Percentiles rank a stretch among this genome's conserved stretches.
These are phyloP conservation scores for Fusarium longipes DNA, from an alignment of 2,329 filamentous ascomycete genomes.

Conservation along the genomic window DNA sequence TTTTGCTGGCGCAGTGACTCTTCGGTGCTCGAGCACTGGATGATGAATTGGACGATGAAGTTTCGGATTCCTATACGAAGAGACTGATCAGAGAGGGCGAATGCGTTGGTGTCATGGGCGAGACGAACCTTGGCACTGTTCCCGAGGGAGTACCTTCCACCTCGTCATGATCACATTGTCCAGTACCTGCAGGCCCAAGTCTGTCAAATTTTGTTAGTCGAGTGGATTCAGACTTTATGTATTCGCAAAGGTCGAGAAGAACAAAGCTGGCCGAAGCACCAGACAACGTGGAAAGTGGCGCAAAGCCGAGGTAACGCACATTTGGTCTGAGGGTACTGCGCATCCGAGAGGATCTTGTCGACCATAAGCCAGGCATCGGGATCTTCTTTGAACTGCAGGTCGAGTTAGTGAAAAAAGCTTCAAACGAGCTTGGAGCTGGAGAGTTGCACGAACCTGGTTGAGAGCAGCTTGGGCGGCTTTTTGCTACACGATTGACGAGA, in stretches of 20 bases:
- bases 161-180: constrained; percentile 99
- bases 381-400: constrained; percentile 92
- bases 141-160: constrained; percentile 97
- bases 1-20: constrained; percentile 86
- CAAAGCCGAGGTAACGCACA: constrained; percentile 67
- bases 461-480: constrained; percentile 93
- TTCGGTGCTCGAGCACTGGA: constrained; percentile 90
- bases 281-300: constrained; percentile 19
- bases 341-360: constrained; percentile 94
- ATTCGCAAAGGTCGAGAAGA: neutral
- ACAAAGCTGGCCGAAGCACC: neutral
- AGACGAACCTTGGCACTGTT: constrained; percentile 85
- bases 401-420: constrained; percentile 31
- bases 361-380: constrained; percentile 98
- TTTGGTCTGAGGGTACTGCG: constrained; percentile 95
- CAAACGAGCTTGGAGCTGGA: neutral
- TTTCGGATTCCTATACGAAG: constrained; percentile 85
- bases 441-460: constrained; percentile 78
- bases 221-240: constrained; percentile 11
- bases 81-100: constrained; percentile 24
- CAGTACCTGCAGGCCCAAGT: constrained; percentile 93
- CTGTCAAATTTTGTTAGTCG: constrained; percentile 59
- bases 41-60: constrained; percentile 98
- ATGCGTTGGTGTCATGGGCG: neutral
- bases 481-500: constrained; percentile 73